phyloP scores from a whole-genome alignment of 2,329 filamentous ascomycete species.

The Fusarium kyushuense region DNA sequence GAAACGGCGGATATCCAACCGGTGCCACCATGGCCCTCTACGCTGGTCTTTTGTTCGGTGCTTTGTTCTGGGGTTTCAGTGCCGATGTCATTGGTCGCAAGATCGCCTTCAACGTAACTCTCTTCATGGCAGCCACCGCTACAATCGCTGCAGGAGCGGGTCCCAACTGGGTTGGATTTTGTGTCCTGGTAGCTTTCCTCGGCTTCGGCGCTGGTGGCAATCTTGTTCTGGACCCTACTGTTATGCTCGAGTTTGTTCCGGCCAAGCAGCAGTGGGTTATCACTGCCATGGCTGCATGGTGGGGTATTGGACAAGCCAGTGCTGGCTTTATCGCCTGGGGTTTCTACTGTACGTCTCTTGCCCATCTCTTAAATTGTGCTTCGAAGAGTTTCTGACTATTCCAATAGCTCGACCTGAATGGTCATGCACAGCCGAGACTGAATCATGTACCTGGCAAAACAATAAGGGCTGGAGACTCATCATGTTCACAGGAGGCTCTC shows the following conservation, averaged over 20 bases:
- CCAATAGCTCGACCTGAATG: slow-evolving; percentile 19
- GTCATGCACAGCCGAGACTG: slow-evolving; percentile 3
- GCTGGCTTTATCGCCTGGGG: slow-evolving; percentile 27
- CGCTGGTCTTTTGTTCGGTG: slow-evolving; percentile 12
- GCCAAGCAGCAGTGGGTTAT: slow-evolving; percentile 28
- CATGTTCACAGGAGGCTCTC: slow-evolving; percentile 29
- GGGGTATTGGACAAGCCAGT: slow-evolving; percentile 20
- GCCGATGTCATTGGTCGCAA: slow-evolving; percentile 29
- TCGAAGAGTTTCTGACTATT: neutral
- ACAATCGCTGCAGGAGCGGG: slow-evolving; percentile 10
- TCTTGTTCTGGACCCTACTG: slow-evolving; percentile 25
- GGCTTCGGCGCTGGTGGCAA: slow-evolving; percentile 23
- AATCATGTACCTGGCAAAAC: neutral
- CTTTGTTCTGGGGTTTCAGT: slow-evolving; percentile 28
- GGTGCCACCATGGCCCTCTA: slow-evolving; percentile 17
- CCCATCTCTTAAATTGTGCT: accelerated
- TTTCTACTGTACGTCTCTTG: neutral
- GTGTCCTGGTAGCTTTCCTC: slow-evolving; percentile 1
- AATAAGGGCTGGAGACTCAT: slow-evolving; percentile 26
- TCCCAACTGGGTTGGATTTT: slow-evolving; percentile 6
- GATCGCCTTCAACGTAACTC: slow-evolving; percentile 22
- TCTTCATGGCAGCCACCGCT: slow-evolving; percentile 12
- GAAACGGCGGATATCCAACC: slow-evolving; percentile 10
- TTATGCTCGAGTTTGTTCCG: slow-evolving; percentile 16
- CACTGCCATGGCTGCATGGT: slow-evolving; percentile 23